Evolutionary conservation across 2,329 filamentous ascomycete species (phyloP).

Genomic region (Colletotrichum tamarilloi): DNA sequence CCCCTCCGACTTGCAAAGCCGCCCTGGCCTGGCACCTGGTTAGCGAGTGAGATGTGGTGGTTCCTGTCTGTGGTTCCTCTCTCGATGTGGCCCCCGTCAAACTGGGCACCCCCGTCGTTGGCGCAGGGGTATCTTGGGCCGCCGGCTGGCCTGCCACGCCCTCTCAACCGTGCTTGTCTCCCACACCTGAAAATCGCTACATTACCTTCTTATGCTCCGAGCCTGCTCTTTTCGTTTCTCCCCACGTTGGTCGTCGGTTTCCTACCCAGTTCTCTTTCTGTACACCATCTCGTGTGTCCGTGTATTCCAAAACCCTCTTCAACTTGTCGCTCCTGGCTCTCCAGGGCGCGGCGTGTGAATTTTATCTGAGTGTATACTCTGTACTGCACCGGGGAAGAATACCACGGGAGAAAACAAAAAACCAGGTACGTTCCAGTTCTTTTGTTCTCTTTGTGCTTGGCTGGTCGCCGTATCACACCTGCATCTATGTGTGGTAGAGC

Average conservation of each 20-base stretch:
- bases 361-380: slow-evolving; percentile 32
- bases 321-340: slow-evolving; percentile 57
- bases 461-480: not conserved
- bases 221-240: slow-evolving; percentile 16
- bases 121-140: slow-evolving; percentile 37
- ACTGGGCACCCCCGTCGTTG: slow-evolving; percentile 2
- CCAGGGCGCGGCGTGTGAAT: slow-evolving; percentile 57
- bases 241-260: slow-evolving; percentile 33
- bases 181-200: slow-evolving; percentile 33
- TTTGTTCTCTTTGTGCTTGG: not conserved
- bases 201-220: slow-evolving; percentile 34
- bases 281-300: slow-evolving; percentile 37
- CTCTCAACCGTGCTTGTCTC: slow-evolving; percentile 27
- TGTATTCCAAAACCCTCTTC: slow-evolving; percentile 45
- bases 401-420: not conserved
- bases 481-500: slow-evolving; percentile 1
- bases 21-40: not conserved
- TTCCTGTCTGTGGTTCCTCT: slow-evolving; percentile 27
- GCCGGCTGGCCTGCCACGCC: slow-evolving; percentile 30
- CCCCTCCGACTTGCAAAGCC: not conserved
- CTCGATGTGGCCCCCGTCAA: slow-evolving; percentile 22
- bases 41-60: slow-evolving; percentile 29
- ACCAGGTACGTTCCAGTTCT: slow-evolving; percentile 20
- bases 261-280: slow-evolving; percentile 47
- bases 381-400: slow-evolving; percentile 16